Evolutionary conservation across 768 basidiomycete genomes (phyloP), one percentile per base, ranked within the genome.

Genomic region (Filobasidium floriforme): DNA sequence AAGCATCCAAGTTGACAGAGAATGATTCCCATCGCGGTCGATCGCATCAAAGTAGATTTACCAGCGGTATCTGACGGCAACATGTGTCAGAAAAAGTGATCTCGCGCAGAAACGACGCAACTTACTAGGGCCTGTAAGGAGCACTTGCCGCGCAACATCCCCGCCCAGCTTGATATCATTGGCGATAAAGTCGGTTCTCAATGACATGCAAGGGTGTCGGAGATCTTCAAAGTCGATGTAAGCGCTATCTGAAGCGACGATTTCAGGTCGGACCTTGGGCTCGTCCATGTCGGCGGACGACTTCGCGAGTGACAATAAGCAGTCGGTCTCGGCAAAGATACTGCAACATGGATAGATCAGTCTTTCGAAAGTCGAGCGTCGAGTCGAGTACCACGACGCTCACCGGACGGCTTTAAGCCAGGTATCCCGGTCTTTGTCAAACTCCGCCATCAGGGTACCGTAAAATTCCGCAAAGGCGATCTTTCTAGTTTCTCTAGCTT

Each of bases 1-100:
- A 88, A 84, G 89, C 96, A 97, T 24, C 96, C 96, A 18, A 98
- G 82, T 75, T 93, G 92, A 3, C 92, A 91, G 88, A 96, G 89
- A 67, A 82, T 82, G 66, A 98, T 86, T 22, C 90, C 94, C 0
- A 89, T 85, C 22, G 93, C 92, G 15, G 94, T 94, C 93, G 96
- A 97, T 54, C 96, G 86, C 86, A 96, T 57, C 49, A 78, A 61
- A 0, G 89, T 90, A 40, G 87, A 88, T 77, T 90, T 89, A 61
- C 88, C 88, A 62, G 87, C 88, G 70, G 62, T 70, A 54, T 72
- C 51, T 26, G 26, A 54, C 49, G 2, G 15, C 14, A 66, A 22
- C 29, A 12, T 37, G 24, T 37, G 4, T 19, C 24, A 60, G 7
- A 3, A 41, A 19, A 12, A 12, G 26, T 40, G 29, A 64, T 29